Conservation (phyloP, 179 eudicot genomes). For the Patellifolia procumbens region DNA sequence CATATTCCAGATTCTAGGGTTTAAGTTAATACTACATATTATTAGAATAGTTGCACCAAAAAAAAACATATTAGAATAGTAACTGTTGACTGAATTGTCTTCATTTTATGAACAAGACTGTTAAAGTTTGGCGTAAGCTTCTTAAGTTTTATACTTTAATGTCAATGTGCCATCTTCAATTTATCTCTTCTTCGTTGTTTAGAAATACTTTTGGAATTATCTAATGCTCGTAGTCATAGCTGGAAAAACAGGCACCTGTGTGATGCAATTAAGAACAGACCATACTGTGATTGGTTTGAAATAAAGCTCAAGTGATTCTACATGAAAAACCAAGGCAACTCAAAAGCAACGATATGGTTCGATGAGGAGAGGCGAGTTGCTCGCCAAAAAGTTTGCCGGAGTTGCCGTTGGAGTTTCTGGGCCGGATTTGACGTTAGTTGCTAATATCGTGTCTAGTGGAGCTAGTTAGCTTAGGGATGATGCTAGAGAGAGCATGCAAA, state of each 20-base stretch:
- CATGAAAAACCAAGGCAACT: not conserved
- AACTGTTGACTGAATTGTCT: not conserved
- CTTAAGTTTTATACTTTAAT: not conserved
- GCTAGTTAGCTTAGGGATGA: not conserved
- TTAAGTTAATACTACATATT: no score
- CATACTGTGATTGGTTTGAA: not conserved
- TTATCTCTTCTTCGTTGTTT: no score
- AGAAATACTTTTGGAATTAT: not conserved
- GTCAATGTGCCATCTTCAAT: not conserved
- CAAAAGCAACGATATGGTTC: not conserved
- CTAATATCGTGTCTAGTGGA: slow-evolving; percentile 10
- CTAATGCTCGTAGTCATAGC: not conserved
- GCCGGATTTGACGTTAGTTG: not conserved
- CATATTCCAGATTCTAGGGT: no score
- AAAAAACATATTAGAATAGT: not conserved
- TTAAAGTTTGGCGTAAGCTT: not conserved
- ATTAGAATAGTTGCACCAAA: no score
- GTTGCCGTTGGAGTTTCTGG: not conserved
- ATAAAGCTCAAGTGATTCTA: not conserved
- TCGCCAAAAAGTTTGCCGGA: no score
- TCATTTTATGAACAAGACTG: not conserved
- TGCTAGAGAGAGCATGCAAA: slow-evolving; percentile 1
- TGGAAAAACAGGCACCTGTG: slow-evolving; percentile 10
- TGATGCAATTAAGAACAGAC: not conserved
- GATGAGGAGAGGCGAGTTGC: not conserved